A percentile compares a stretch with the other conserved stretches of the same genome.
Conservation (phyloP, 176 grass and related monocot genomes). For the Oryza rufipogon region DNA sequence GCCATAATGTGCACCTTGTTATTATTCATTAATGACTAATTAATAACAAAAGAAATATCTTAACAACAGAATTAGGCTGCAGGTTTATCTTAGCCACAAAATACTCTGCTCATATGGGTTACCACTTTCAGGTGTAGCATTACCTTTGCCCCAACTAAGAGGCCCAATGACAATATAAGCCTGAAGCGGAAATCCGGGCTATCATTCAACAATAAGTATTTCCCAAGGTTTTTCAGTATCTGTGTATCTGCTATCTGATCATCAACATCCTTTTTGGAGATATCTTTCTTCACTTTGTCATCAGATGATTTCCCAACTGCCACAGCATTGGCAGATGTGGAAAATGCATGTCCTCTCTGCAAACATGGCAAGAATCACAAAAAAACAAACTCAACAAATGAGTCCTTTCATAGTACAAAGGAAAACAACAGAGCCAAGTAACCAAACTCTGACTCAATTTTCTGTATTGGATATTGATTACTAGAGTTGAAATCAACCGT, state of each 20-base stretch:
- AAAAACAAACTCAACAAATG: constrained; percentile 23
- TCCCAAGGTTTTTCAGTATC: constrained; percentile 80
- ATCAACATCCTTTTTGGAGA: constrained; percentile 58
- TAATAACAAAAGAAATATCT: constrained; percentile 19
- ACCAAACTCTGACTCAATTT: not conserved
- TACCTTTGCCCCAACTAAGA: constrained; percentile 97
- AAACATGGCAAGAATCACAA: constrained; percentile 41
- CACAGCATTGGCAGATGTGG: constrained; percentile 69
- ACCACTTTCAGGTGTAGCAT: constrained; percentile 22
- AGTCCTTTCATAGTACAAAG: not conserved
- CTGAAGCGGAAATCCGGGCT: constrained; percentile 88
- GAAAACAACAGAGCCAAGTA: constrained; percentile 21
- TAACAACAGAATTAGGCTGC: not conserved
- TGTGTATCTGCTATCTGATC: constrained; percentile 77
- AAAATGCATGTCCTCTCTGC: constrained; percentile 72
- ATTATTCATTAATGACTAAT: not conserved
- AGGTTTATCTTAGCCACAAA: not conserved
- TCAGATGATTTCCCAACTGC: constrained; percentile 49
- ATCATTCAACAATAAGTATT: constrained; percentile 84
- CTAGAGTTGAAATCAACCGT: not conserved
- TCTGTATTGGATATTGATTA: not conserved
- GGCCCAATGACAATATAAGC: constrained; percentile 67
- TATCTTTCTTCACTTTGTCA: constrained; percentile 59
- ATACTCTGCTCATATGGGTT: not conserved
- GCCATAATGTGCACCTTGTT: not conserved